A percentile compares a stretch with the other conserved stretches of the same genome.
phyloP scores from a whole-genome alignment of 192 early-diverging fungal genomes.

The Coemansia sp. region DNA sequence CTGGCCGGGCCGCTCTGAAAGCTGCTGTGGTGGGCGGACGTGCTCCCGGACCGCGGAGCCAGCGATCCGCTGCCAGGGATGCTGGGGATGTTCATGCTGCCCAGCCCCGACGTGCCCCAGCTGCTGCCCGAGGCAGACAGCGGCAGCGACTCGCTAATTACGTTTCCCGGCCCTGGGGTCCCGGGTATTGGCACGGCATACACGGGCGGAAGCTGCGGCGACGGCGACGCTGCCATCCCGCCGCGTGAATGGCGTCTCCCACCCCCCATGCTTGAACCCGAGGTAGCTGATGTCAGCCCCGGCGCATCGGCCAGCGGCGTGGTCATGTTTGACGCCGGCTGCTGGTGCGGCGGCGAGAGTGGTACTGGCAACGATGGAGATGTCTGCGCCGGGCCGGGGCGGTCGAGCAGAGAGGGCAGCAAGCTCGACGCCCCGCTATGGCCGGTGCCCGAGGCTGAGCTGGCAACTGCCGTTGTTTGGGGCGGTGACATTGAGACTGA shows the following conservation, averaged over 20 bases:
- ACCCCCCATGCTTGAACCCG: conserved; percentile 9
- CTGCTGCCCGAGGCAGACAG: conserved; percentile 27
- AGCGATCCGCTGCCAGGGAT: conserved; percentile 6
- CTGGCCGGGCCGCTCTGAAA: conserved; percentile 8
- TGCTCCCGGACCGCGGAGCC: conserved; percentile 13
- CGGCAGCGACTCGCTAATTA: conserved; percentile 37
- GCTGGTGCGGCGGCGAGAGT: conserved; percentile 22
- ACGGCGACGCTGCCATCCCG: conserved; percentile 23
- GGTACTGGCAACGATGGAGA: conserved; percentile 37
- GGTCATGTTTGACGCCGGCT: conserved; percentile 6
- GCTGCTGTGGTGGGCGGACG: too few species aligned
- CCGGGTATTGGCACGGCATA: conserved; percentile 48
- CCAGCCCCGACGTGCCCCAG: conserved; percentile 26
- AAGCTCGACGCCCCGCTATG: conserved; percentile 13
- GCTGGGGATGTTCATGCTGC: conserved; percentile 22
- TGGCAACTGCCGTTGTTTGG: neutral
- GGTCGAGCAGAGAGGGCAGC: conserved; percentile 6
- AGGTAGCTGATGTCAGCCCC: conserved; percentile 16
- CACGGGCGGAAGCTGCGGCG: conserved; percentile 37
- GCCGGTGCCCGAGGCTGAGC: neutral
- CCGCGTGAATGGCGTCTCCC: conserved; percentile 27
- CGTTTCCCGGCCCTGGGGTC: conserved; percentile 43
- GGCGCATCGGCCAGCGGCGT: conserved; percentile 15
- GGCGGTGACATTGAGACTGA: neutral
- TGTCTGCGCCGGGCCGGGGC: conserved; percentile 6